A percentile compares a stretch with the other conserved stretches of the same genome.
Conservation (phyloP, 2,329 filamentous ascomycete species). For the Alternaria solani region DNA sequence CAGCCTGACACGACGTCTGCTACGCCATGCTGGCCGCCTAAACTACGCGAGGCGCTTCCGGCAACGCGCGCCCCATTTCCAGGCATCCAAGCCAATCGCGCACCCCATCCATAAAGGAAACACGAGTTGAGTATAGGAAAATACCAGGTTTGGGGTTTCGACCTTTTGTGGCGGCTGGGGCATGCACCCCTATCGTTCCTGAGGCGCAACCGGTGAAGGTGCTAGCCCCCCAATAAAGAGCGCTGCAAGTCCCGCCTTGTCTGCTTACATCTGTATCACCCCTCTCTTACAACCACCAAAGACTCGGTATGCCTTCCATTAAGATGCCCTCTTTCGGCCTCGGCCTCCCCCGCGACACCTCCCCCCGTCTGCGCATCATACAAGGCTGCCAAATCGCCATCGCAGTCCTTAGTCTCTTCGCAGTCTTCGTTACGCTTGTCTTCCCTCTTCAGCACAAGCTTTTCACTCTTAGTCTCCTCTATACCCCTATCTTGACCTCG, state of each 20-base stretch:
- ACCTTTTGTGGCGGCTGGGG: conserved; percentile 4
- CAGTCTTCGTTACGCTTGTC: conserved; percentile 27
- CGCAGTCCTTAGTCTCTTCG: conserved; percentile 21
- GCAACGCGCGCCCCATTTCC: conserved; percentile 19
- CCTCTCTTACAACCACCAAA: neutral
- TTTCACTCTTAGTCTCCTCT: conserved; percentile 37
- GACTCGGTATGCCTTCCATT: neutral
- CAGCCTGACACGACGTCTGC: conserved; percentile 3
- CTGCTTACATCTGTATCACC: neutral
- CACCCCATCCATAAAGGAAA: conserved; percentile 8
- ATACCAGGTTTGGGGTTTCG: conserved; percentile 12
- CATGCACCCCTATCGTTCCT: conserved; percentile 6
- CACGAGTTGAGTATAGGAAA: conserved; percentile 18
- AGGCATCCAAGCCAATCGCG: conserved; percentile 27
- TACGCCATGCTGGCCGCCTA: conserved; percentile 22
- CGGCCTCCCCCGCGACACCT: conserved; percentile 17
- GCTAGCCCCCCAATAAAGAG: conserved; percentile 23
- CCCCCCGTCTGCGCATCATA: conserved; percentile 30
- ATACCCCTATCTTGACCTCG: conserved; percentile 30
- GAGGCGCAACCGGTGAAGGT: conserved; percentile 33
- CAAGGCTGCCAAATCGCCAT: conserved; percentile 30
- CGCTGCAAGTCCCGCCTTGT: neutral
- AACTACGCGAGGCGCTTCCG: conserved; percentile 18
- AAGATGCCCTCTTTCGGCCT: neutral
- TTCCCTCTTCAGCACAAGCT: conserved; percentile 28